phyloP scores from a whole-genome alignment of 1,284 basidiomycete genomes.

The Xerocomus amazonicus region DNA sequence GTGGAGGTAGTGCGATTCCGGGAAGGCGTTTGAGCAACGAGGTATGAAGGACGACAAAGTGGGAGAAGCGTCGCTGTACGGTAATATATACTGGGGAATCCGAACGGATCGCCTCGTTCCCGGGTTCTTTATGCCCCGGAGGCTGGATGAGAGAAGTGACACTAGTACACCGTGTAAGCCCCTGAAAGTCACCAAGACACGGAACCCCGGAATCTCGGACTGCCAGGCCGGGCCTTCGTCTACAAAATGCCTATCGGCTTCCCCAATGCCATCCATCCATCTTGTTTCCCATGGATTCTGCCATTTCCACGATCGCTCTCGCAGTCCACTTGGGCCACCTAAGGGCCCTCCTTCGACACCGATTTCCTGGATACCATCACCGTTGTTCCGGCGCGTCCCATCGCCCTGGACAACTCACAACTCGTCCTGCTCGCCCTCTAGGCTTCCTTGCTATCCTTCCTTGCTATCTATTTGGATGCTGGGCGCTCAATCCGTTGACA shows the following conservation, averaged over 20 bases:
- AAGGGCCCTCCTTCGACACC: too few relatives aligned
- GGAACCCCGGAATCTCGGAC: conserved; percentile 65
- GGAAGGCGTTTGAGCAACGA: conserved; percentile 56
- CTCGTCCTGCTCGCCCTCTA: too few relatives aligned
- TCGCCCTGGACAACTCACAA: too few relatives aligned
- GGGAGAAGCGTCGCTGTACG: conserved; percentile 78
- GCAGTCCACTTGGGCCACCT: too few relatives aligned
- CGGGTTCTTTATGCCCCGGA: conserved; percentile 25
- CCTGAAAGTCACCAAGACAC: conserved; percentile 74
- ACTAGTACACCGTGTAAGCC: conserved; percentile 63
- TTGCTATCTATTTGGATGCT: too few relatives aligned
- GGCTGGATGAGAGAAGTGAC: conserved; percentile 69
- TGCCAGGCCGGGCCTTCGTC: conserved; percentile 75
- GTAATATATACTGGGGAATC: conserved; percentile 54
- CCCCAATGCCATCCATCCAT: conserved; percentile 46
- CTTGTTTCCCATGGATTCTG: too few relatives aligned
- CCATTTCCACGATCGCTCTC: too few relatives aligned
- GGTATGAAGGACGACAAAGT: conserved; percentile 80
- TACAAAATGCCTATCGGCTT: conserved; percentile 68
- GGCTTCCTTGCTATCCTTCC: too few relatives aligned
- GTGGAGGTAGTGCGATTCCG: conserved; percentile 73
- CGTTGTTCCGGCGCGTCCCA: too few relatives aligned
- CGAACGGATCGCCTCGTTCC: conserved; percentile 23
- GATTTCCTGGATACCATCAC: too few relatives aligned
- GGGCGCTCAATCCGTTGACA: too few relatives aligned